phyloP scores from a whole-genome alignment of 2,329 filamentous ascomycete species.

The Fusarium sterilihyphosum region DNA sequence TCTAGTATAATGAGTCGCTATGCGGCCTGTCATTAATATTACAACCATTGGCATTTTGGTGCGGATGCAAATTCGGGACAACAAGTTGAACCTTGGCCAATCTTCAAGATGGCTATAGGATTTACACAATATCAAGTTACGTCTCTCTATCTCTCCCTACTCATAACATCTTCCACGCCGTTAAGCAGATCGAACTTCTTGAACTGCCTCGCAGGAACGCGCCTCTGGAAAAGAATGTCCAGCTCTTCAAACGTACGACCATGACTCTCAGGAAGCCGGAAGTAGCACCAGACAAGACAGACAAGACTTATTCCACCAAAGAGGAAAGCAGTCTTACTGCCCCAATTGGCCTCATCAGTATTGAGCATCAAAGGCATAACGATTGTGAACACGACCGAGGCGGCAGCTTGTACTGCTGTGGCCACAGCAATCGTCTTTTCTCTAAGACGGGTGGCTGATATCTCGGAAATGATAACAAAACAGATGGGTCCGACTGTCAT shows the following conservation, averaged over 20 bases:
- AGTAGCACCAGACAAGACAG: conserved; percentile 46
- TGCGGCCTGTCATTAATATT: background rate
- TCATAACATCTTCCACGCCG: background rate
- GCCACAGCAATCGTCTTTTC: conserved; percentile 55
- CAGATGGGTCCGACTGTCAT: conserved; percentile 55
- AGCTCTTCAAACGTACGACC: conserved; percentile 47
- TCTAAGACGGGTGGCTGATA: conserved; percentile 52
- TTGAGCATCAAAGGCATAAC: conserved; percentile 48
- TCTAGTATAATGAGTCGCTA: background rate
- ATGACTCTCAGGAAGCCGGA: conserved; percentile 47
- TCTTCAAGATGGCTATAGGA: no score
- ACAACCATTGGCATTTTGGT: background rate
- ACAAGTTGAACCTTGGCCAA: background rate
- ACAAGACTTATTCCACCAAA: conserved; percentile 41
- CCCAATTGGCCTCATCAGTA: conserved; percentile 46
- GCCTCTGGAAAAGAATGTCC: conserved; percentile 47
- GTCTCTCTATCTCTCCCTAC: background rate
- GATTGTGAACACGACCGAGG: conserved; percentile 43
- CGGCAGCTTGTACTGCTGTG: conserved; percentile 43
- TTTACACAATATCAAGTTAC: rapidly evolving
- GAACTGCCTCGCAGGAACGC: conserved; percentile 50
- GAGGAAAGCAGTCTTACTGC: conserved; percentile 48
- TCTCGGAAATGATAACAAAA: conserved; percentile 55
- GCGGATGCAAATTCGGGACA: no score
- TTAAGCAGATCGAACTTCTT: background rate